A percentile compares a stretch with the other conserved stretches of the same genome.
These are phyloP conservation scores for Blepharisma japonicum DNA, from an alignment of 73 alveolate species.

Conservation along the genomic window DNA sequence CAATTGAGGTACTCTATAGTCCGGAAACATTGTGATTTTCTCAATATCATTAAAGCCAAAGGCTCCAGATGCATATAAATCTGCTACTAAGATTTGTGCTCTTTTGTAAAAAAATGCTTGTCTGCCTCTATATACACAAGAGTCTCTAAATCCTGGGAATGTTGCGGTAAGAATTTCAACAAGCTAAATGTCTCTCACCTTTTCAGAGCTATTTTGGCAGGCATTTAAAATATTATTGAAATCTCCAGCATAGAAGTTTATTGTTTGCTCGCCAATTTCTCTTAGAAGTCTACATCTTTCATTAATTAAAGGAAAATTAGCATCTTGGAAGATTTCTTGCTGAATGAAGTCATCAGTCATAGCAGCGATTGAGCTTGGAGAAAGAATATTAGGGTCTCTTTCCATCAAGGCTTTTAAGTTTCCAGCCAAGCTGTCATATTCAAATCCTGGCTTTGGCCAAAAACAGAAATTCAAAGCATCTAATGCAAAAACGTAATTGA, in stretches of 20 bases:
- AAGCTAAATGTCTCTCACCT: constrained; percentile 41
- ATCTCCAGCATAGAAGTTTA: constrained; percentile 58
- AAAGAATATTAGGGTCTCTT: constrained; percentile 68
- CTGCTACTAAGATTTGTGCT: constrained; percentile 93
- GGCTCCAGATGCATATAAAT: constrained; percentile 76
- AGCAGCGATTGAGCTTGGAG: constrained; percentile 49
- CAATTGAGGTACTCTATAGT: constrained; percentile 87
- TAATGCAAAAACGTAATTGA: constrained; percentile 73
- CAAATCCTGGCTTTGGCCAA: constrained; percentile 93
- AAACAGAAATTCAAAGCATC: constrained; percentile 95
- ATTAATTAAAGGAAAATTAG: constrained; percentile 61
- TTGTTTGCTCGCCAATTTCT: constrained; percentile 74
- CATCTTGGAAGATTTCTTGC: constrained; percentile 60
- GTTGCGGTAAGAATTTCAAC: constrained; percentile 47
- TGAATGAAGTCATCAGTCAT: constrained; percentile 56
- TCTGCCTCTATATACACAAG: constrained; percentile 87
- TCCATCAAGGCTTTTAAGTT: constrained; percentile 67
- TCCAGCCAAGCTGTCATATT: constrained; percentile 78
- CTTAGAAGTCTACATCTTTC: constrained; percentile 86
- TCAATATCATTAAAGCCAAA: constrained; percentile 66
- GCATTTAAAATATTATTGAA: constrained; percentile 60
- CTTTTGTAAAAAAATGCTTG: constrained; percentile 87
- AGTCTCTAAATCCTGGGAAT: constrained; percentile 91
- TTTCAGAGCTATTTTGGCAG: constrained; percentile 62
- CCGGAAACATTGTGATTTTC: constrained; percentile 95